Percentiles rank a stretch among this genome's conserved stretches.
These are phyloP conservation scores for Chaetomiaceae sp. DNA, from an alignment of 2,329 filamentous ascomycete genomes.

Conservation along the genomic window DNA sequence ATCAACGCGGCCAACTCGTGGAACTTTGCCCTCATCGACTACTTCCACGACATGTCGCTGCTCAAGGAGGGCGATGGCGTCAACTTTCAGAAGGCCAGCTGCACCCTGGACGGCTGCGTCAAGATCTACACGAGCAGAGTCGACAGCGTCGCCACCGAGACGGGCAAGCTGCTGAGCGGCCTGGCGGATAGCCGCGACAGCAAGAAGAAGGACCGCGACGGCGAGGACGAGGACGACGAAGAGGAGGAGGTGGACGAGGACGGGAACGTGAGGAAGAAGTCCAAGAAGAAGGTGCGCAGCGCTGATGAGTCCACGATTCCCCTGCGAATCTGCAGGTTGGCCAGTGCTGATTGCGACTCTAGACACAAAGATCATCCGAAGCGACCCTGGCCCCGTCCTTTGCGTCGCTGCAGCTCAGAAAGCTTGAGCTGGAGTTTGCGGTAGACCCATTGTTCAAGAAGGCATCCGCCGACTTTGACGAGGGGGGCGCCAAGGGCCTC, in stretches of 20 bases:
- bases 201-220: conserved; percentile 62
- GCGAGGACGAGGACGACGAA: conserved; percentile 57
- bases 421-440: conserved; percentile 93
- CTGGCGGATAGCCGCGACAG: conserved; percentile 80
- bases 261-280: conserved; percentile 50
- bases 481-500: conserved; percentile 92
- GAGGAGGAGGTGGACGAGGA: conserved; percentile 51
- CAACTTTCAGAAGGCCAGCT: conserved; percentile 98
- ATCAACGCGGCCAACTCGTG: conserved; percentile 98
- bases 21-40: conserved; percentile 99
- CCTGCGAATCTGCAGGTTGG: too few relatives aligned
- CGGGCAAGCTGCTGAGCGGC: conserved; percentile 87
- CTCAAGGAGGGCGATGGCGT: conserved; percentile 94
- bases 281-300: conserved; percentile 64
- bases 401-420: conserved; percentile 83
- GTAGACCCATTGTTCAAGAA: conserved; percentile 99
- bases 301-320: neutral
- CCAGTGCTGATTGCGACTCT: neutral
- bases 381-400: conserved; percentile 90
- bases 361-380: conserved; percentile 69
- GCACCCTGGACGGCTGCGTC: conserved; percentile 93
- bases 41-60: conserved; percentile 98
- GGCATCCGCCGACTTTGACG: conserved; percentile 95
- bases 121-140: conserved; percentile 99
- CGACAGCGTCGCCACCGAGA: conserved; percentile 96